phyloP scores from a whole-genome alignment of 768 basidiomycete species.

The Pluteus cervinus region DNA sequence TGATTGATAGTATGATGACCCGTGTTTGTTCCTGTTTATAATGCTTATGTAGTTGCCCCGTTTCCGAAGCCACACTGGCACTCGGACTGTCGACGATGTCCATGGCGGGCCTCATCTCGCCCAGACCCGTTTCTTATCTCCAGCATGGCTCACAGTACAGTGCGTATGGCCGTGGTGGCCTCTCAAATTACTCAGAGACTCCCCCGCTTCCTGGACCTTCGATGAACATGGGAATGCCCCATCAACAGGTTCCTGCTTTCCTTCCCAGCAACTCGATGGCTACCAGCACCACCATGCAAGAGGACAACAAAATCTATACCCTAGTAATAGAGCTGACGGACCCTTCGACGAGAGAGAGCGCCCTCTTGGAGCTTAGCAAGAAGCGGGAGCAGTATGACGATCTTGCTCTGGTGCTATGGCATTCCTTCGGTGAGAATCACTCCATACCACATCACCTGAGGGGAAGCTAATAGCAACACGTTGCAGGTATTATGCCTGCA shows the following conservation, averaged over 20 bases:
- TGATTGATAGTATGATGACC: background rate
- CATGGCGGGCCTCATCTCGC: slow-evolving; percentile 62
- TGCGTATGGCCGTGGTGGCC: slow-evolving; percentile 49
- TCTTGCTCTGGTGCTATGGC: slow-evolving; percentile 95
- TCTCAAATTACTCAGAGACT: slow-evolving; percentile 54
- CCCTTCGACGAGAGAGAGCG: slow-evolving; percentile 77
- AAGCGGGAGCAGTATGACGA: slow-evolving; percentile 99
- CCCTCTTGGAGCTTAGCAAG: slow-evolving; percentile 94
- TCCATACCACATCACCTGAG: slow-evolving; percentile 9
- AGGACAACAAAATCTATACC: slow-evolving; percentile 76
- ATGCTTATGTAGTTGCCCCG: no score
- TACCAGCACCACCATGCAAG: slow-evolving; percentile 34
- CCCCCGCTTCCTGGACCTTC: slow-evolving; percentile 50
- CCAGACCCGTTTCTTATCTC: slow-evolving; percentile 57
- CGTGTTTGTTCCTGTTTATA: no score
- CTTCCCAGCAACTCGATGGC: slow-evolving; percentile 22
- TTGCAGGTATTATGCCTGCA: slow-evolving; percentile 91
- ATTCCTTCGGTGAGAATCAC: slow-evolving; percentile 76
- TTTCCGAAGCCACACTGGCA: no score
- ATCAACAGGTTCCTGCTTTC: slow-evolving; percentile 37
- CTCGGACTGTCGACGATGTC: slow-evolving; percentile 21
- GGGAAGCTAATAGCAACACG: background rate
- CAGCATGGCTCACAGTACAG: slow-evolving; percentile 55
- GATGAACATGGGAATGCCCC: slow-evolving; percentile 52
- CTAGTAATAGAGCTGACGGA: slow-evolving; percentile 87